Percentiles rank a stretch among this genome's conserved stretches.
Conservation (phyloP, 148 eudicot genomes). For the Oxyria digyna region DNA sequence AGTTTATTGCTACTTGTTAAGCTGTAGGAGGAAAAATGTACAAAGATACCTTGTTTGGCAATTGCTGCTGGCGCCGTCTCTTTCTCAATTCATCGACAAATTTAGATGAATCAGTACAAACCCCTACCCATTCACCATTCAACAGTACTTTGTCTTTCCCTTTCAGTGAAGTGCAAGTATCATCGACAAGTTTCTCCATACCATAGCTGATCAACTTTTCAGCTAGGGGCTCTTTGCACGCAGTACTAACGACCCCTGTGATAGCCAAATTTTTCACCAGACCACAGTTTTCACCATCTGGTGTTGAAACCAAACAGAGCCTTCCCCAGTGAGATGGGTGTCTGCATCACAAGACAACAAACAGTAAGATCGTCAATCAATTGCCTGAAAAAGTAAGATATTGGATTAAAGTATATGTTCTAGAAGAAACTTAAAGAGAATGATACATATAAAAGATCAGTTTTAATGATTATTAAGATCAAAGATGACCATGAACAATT, state of each 20-base stretch:
- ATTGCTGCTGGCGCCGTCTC: constrained; percentile 38
- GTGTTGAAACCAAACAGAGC: constrained; percentile 74
- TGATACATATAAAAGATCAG: background rate
- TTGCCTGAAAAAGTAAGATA: background rate
- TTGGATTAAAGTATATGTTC: too few species aligned
- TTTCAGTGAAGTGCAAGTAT: constrained; percentile 35
- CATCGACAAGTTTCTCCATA: constrained; percentile 55
- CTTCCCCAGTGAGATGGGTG: constrained; percentile 99
- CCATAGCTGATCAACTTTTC: constrained; percentile 45
- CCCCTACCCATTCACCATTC: constrained; percentile 85
- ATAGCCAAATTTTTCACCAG: constrained; percentile 84
- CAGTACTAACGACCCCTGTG: constrained; percentile 66
- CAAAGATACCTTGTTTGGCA: constrained; percentile 51
- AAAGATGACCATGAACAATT: background rate
- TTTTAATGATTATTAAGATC: background rate
- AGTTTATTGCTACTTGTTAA: background rate
- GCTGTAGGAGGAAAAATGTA: background rate
- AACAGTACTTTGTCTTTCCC: constrained; percentile 56
- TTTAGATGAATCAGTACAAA: constrained; percentile 43
- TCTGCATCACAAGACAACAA: constrained; percentile 26
- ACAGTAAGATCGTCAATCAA: background rate
- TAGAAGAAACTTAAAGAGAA: background rate
- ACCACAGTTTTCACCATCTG: constrained; percentile 96
- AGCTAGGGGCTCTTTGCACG: constrained; percentile 25
- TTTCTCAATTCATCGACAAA: constrained; percentile 54